A percentile compares a stretch with the other conserved stretches of the same genome.
Evolutionary conservation across 2,329 filamentous ascomycete species (phyloP).

Genomic region (Colletotrichum scovillei): DNA sequence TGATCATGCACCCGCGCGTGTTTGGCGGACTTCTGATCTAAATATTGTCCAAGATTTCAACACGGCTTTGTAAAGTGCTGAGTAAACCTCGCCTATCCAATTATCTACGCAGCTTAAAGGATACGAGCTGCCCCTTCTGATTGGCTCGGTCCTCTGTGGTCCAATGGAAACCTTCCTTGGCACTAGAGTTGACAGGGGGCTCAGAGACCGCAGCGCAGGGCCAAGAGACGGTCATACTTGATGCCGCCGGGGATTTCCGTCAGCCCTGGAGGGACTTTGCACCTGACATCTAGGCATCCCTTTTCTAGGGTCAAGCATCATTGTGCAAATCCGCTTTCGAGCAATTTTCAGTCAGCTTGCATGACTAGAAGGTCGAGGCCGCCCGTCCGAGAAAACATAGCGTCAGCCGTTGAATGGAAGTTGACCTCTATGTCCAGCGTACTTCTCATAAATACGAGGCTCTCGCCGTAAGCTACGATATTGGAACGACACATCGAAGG

Average conservation of each 20-base stretch:
- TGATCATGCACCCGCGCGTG: background rate
- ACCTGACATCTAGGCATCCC: background rate
- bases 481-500: background rate
- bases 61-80: background rate
- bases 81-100: background rate
- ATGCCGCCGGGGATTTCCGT: background rate
- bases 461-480: background rate
- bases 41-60: background rate
- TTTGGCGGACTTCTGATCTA: background rate
- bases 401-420: no score
- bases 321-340: background rate
- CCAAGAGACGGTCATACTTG: conserved; percentile 1
- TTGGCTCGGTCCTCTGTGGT: background rate
- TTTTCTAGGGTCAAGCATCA: background rate
- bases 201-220: conserved; percentile 12
- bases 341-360: background rate
- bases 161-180: conserved; percentile 12
- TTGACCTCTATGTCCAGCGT: background rate
- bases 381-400: no score
- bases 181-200: background rate
- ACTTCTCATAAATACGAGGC: background rate
- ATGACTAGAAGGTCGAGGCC: no score
- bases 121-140: background rate
- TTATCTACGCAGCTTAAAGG: background rate
- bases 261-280: background rate